These are phyloP conservation scores for Glonium stellatum DNA, from an alignment of 495 filamentous ascomycete genomes.

Conservation along the genomic window DNA sequence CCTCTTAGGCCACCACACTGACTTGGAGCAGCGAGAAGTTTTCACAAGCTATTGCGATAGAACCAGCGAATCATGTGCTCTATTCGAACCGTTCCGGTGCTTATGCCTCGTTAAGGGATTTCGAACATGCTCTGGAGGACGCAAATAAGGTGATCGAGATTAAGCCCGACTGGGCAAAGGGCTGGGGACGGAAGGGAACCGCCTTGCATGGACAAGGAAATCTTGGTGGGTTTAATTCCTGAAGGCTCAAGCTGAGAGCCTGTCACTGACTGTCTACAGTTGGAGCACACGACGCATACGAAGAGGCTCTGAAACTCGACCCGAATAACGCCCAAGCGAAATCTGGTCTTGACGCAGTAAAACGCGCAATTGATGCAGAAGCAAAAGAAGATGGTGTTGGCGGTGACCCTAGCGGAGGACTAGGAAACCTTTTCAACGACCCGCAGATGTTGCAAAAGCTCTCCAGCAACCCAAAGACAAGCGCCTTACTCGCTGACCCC, in stretches of 20 bases:
- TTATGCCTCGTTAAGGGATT: slow-evolving; percentile 86
- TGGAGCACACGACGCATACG: slow-evolving; percentile 79
- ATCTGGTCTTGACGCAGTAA: slow-evolving; percentile 71
- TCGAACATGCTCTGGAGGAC: slow-evolving; percentile 75
- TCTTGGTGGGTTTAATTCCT: slow-evolving; percentile 48
- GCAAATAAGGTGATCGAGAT: slow-evolving; percentile 86
- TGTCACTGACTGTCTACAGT: slow-evolving; percentile 40
- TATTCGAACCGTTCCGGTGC: slow-evolving; percentile 97
- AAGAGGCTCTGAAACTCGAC: slow-evolving; percentile 84
- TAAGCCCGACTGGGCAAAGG: slow-evolving; percentile 98
- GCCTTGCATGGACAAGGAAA: slow-evolving; percentile 83
- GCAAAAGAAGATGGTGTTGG: slow-evolving; percentile 58
- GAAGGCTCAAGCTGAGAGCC: background rate
- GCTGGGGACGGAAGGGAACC: slow-evolving; percentile 85
- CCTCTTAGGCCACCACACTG: background rate
- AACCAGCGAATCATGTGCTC: slow-evolving; percentile 85
- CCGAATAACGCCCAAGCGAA: slow-evolving; percentile 89
- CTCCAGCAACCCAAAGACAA: slow-evolving; percentile 88
- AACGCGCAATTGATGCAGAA: slow-evolving; percentile 82
- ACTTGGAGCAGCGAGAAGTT: slow-evolving; percentile 70
- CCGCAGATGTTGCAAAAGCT: slow-evolving; percentile 84
- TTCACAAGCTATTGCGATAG: slow-evolving; percentile 83
- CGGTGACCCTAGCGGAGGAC: slow-evolving; percentile 63
- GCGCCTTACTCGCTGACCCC: slow-evolving; percentile 70
- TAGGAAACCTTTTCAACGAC: slow-evolving; percentile 89